phyloP scores from a whole-genome alignment of 495 filamentous ascomycete genomes.

The Delitschia confertaspora region DNA sequence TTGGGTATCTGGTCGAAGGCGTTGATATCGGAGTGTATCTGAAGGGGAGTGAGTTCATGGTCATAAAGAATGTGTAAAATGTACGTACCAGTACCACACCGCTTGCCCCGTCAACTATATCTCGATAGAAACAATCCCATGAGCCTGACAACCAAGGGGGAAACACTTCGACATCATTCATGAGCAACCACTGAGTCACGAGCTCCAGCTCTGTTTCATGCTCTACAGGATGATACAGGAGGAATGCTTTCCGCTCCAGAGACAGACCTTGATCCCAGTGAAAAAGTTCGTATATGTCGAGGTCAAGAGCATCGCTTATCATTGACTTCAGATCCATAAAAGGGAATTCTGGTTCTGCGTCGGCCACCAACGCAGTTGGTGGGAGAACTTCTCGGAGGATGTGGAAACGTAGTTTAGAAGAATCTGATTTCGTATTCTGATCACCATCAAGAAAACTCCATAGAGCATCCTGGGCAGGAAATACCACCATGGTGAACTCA shows the following conservation, averaged over 20 bases:
- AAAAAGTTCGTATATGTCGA: constrained; percentile 2
- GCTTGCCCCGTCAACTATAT: constrained; percentile 6
- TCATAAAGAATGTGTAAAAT: background rate
- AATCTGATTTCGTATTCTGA: background rate
- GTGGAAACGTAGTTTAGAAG: background rate
- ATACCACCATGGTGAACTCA: constrained; percentile 3
- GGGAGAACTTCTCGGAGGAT: background rate
- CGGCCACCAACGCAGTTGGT: background rate
- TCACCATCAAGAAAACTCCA: constrained; percentile 1
- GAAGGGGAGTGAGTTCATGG: background rate
- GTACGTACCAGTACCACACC: constrained; percentile 23
- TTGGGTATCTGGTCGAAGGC: constrained; percentile 5
- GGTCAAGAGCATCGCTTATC: background rate
- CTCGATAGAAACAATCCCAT: constrained; percentile 19
- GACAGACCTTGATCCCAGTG: background rate
- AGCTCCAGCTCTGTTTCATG: constrained; percentile 20
- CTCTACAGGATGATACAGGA: constrained; percentile 21
- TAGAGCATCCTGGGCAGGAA: background rate
- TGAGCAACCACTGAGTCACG: constrained; percentile 16
- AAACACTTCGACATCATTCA: constrained; percentile 15
- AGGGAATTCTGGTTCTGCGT: background rate
- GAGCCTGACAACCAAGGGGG: constrained; percentile 12
- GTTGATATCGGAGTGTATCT: constrained; percentile 6
- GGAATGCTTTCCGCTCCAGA: constrained; percentile 16
- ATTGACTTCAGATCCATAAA: background rate